These are phyloP conservation scores for Bruguiera parviflora DNA, from an alignment of 345 rosid species.

Conservation along the genomic window DNA sequence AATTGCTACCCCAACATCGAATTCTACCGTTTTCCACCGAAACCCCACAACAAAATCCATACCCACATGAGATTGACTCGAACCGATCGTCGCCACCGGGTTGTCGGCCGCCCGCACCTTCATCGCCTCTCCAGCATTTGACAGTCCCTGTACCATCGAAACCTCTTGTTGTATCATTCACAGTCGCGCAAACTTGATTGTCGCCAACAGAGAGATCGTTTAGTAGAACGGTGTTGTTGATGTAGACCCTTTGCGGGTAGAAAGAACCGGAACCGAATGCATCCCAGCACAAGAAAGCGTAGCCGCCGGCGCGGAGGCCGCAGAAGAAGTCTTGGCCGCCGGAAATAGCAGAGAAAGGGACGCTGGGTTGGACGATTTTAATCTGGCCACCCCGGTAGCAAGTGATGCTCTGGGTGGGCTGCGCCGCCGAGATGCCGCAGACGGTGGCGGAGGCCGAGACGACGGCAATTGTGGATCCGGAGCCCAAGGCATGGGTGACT, in stretches of 20 bases:
- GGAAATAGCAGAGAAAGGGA: slow-evolving; percentile 60
- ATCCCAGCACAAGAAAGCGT: slow-evolving; percentile 66
- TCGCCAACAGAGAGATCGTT: slow-evolving; percentile 55
- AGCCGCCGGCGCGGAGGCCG: slow-evolving; percentile 63
- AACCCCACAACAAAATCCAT: slow-evolving; percentile 72
- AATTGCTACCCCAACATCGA: slow-evolving; percentile 58
- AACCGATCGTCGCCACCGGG: slow-evolving; percentile 27
- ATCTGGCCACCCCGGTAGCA: slow-evolving; percentile 39
- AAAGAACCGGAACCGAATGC: slow-evolving; percentile 9
- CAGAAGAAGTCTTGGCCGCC: slow-evolving; percentile 62
- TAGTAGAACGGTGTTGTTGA: slow-evolving; percentile 36
- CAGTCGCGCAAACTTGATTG: slow-evolving; percentile 58
- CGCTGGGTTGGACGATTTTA: slow-evolving; percentile 39
- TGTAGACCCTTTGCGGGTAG: slow-evolving; percentile 46
- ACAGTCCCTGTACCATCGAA: slow-evolving; percentile 19
- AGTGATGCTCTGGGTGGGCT: slow-evolving; percentile 35
- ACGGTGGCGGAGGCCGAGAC: slow-evolving; percentile 50
- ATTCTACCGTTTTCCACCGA: slow-evolving; percentile 18
- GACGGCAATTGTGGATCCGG: slow-evolving; percentile 70
- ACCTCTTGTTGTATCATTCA: slow-evolving; percentile 19
- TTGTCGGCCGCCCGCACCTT: background rate
- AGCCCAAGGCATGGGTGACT: slow-evolving; percentile 46
- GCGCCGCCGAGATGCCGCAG: slow-evolving; percentile 54
- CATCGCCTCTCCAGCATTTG: slow-evolving; percentile 55
- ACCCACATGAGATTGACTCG: slow-evolving; percentile 57